Base-by-base conservation (phyloP, 345 rosid genomes). In the Salix purpurea region DNA sequence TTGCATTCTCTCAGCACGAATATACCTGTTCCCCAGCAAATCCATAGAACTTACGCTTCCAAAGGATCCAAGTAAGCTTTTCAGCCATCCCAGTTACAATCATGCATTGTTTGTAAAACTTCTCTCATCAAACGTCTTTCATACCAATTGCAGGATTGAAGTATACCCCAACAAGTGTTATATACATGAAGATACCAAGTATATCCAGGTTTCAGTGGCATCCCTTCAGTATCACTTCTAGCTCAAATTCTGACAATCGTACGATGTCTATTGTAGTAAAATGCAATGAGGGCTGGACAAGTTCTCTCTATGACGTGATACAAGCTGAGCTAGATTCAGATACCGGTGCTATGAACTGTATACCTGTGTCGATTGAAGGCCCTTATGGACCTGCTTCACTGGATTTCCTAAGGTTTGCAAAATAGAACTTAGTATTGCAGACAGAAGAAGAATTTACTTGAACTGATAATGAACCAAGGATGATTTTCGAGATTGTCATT, bases 171-270 rank as follows among this genome's bases (percentile, higher is more conserved):
- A 84, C 92, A 6, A 90, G 97, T 81, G 73, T 88, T 69, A 39
- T 92, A 75, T 91, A 88, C 52, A 56, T 94, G 84, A 94, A 92
- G 86, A 84, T 94, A 80, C 91, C 94, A 0, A 71, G 74, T 39
- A 77, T 92, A 68, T 92, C 96, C 7, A 84, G 62, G 81, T 85
- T 85, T 62, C 93, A 94, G 58, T 91, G 97, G 97, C 98, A 94
- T 81, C 78, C 94, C 48, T 94, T 94, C 87, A 94, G 96, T 67
- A 76, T 94, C 74, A 88, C 87, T 78, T 91, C 96, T 7, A 90
- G 92, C 87, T 92, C 96, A 8, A 80, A 70, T 7, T 80, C 80
- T 32, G 90, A 89, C 67, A 76, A 83, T 72, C 76, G 83, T 26
- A 85, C 85, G 2, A 82, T 94, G 83, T 85, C 98, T 64, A 19